Percentiles rank a stretch among this genome's conserved stretches.
phyloP scores from a whole-genome alignment of 2,329 filamentous ascomycete genomes.

The Penicillium sp. region DNA sequence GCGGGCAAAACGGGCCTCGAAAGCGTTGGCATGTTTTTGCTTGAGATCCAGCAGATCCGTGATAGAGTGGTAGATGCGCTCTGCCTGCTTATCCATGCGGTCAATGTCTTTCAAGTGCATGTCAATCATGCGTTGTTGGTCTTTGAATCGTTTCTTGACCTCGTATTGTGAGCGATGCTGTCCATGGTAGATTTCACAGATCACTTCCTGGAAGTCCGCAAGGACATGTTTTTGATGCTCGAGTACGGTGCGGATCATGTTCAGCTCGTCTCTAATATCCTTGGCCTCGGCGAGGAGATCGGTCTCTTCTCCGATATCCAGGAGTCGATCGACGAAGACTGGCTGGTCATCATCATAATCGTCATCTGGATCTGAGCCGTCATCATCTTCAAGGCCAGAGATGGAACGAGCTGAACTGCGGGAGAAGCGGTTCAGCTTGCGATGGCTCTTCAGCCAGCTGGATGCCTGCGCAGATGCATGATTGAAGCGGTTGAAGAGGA shows the following conservation, averaged over 20 bases:
- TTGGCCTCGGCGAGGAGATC: slow-evolving; percentile 62
- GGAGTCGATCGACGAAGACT: slow-evolving; percentile 46
- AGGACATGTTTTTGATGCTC: slow-evolving; percentile 41
- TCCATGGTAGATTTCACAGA: slow-evolving; percentile 36
- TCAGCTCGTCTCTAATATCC: slow-evolving; percentile 65
- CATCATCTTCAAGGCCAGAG: slow-evolving; percentile 6
- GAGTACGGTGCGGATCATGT: slow-evolving; percentile 53
- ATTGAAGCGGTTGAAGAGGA: slow-evolving; percentile 61
- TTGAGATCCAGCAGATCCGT: slow-evolving; percentile 65
- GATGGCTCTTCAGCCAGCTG: slow-evolving; percentile 52
- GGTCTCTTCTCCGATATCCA: slow-evolving; percentile 60
- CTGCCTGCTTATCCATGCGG: slow-evolving; percentile 62
- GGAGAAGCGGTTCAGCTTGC: slow-evolving; percentile 39
- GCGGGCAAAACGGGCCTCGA: slow-evolving; percentile 58
- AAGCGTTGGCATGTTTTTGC: slow-evolving; percentile 66
- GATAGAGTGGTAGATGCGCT: slow-evolving; percentile 58
- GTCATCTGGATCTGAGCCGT: slow-evolving; percentile 12
- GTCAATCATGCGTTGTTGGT: slow-evolving; percentile 58
- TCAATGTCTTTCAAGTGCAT: slow-evolving; percentile 59
- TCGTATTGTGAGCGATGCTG: slow-evolving; percentile 44
- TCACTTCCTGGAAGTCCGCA: slow-evolving; percentile 34
- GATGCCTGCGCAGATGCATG: slow-evolving; percentile 57
- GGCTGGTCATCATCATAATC: slow-evolving; percentile 38
- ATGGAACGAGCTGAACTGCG: slow-evolving; percentile 9
- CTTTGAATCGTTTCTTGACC: slow-evolving; percentile 54